phyloP scores from a whole-genome alignment of 2,329 filamentous ascomycete species.

The Chaetomiaceae sp. region DNA sequence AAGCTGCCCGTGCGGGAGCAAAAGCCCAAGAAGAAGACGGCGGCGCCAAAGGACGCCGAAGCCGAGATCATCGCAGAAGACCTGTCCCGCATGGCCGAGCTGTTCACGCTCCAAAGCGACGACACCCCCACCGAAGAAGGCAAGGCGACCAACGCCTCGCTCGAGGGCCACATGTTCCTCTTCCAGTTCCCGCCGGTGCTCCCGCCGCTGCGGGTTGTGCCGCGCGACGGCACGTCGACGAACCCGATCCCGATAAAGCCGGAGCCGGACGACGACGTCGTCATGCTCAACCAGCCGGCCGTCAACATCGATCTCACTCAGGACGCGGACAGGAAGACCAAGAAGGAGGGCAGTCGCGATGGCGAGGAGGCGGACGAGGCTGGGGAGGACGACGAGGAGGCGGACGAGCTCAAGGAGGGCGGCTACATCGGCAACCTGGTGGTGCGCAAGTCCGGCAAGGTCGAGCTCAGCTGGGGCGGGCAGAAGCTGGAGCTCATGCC shows the following conservation, averaged over 20 bases:
- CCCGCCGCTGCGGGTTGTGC: conserved; percentile 44
- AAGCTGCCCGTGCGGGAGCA: conserved; percentile 24
- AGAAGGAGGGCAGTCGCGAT: conserved; percentile 24
- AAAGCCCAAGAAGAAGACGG: conserved; percentile 16
- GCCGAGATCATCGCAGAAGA: conserved; percentile 32
- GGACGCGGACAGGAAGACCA: conserved; percentile 25
- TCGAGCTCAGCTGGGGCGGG: conserved; percentile 60
- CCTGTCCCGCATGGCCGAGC: conserved; percentile 30
- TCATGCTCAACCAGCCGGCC: conserved; percentile 34
- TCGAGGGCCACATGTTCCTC: conserved; percentile 55
- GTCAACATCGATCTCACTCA: conserved; percentile 41
- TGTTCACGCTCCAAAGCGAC: conserved; percentile 28
- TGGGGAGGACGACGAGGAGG: conserved; percentile 18
- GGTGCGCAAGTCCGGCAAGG: conserved; percentile 57
- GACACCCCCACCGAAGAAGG: conserved; percentile 13
- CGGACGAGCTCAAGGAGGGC: conserved; percentile 40
- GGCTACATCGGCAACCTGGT: conserved; percentile 58
- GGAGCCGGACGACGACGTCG: conserved; percentile 36
- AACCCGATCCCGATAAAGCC: conserved; percentile 36
- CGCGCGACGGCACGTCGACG: conserved; percentile 9
- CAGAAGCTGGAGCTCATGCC: conserved; percentile 50
- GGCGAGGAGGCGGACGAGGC: conserved; percentile 22
- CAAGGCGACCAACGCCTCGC: conserved; percentile 19
- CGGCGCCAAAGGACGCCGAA: conserved; percentile 24
- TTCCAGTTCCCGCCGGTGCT: conserved; percentile 62